Conservation (phyloP, 805 yeast species). For the Starmerella asiatica region DNA sequence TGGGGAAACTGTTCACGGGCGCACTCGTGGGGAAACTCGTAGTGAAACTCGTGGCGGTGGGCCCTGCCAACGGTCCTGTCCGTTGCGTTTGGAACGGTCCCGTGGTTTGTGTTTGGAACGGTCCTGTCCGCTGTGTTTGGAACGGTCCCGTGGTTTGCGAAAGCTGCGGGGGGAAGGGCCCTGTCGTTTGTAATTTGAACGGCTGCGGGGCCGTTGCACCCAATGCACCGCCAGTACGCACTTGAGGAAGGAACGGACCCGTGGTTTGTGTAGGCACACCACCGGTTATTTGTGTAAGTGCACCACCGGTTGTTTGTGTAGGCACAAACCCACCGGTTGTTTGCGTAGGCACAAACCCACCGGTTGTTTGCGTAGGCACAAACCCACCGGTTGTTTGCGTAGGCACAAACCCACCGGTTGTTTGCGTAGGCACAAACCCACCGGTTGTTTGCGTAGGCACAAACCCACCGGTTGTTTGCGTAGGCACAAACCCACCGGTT, state of each 20-base stretch:
- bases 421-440: conserved; percentile 7
- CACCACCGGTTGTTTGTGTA: conserved; percentile 3
- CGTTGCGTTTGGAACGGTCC: conserved; percentile 12
- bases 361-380: conserved; percentile 11
- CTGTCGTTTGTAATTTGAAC: conserved; percentile 3
- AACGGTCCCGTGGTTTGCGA: conserved; percentile 21
- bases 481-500: not conserved
- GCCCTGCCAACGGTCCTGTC: too few species aligned
- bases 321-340: conserved; percentile 10
- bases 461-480: not conserved
- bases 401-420: conserved; percentile 16
- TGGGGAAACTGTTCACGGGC: not conserved
- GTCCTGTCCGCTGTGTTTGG: conserved; percentile 26
- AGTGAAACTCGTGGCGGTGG: too few species aligned
- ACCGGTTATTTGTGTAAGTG: conserved; percentile 25
- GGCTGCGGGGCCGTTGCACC: too few species aligned
- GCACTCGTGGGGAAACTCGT: too few species aligned
- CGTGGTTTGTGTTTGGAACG: conserved; percentile 16
- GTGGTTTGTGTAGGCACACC: conserved; percentile 26
- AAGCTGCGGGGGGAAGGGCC: too few species aligned
- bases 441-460: not conserved
- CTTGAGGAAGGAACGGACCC: conserved; percentile 17
- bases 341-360: conserved; percentile 2
- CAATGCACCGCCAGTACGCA: too few species aligned
- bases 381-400: conserved; percentile 8